Percentiles rank a stretch among this genome's conserved stretches.
Evolutionary conservation across 176 grass and related monocot species (phyloP).

Genomic region (Puccinellia tenuiflora): DNA sequence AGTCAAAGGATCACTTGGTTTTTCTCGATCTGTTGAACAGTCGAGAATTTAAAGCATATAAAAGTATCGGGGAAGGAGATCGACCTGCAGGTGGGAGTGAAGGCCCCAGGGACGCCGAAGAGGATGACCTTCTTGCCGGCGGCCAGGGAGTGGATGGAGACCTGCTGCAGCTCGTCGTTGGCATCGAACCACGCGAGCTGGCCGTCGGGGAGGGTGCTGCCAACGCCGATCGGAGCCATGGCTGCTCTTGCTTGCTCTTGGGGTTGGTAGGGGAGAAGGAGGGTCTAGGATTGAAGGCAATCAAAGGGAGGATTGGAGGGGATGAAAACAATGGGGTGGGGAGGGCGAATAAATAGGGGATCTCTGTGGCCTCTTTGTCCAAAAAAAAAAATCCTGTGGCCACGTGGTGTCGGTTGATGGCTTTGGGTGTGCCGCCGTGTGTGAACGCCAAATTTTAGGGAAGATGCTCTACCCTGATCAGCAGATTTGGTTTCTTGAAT

Average conservation of each 20-base stretch:
- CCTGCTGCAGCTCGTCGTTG: conserved; percentile 58
- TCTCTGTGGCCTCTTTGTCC: not conserved
- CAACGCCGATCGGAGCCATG: conserved; percentile 81
- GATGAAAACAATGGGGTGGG: not conserved
- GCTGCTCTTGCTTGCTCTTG: not conserved
- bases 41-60: too few relatives aligned
- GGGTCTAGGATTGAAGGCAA: not conserved
- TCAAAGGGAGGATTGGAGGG: not conserved
- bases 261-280: not conserved
- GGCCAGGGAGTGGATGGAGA: conserved; percentile 61
- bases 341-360: not conserved
- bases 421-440: not conserved
- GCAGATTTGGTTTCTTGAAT: not conserved
- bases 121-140: conserved; percentile 94
- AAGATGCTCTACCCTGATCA: not conserved
- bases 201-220: conserved; percentile 67
- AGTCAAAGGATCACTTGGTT: not conserved
- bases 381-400: too few relatives aligned
- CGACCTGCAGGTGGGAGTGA: conserved; percentile 97
- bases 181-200: conserved; percentile 76
- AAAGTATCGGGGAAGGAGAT: not conserved
- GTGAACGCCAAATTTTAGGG: conserved; percentile 7
- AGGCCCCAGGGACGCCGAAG: conserved; percentile 93
- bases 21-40: not conserved
- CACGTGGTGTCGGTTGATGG: not conserved